A percentile compares a stretch with the other conserved stretches of the same genome.
Evolutionary conservation across 2,329 filamentous ascomycete genomes (phyloP).

Genomic region (Xylaria sp.): DNA sequence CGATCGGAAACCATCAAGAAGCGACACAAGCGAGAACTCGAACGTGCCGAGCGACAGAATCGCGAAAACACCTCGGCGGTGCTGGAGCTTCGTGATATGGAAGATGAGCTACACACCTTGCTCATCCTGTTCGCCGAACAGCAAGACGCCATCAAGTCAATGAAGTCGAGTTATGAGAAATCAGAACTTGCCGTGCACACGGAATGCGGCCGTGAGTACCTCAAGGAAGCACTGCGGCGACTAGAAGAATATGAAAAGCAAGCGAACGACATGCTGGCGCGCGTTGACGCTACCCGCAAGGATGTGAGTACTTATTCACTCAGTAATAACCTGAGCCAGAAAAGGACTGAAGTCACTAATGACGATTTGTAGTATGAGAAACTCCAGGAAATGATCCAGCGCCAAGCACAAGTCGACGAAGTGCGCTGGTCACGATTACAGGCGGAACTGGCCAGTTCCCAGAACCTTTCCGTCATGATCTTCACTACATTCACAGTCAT

Average conservation of each 20-base stretch:
- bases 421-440: slow-evolving; percentile 70
- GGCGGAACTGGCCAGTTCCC: slow-evolving; percentile 69
- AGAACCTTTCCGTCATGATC: slow-evolving; percentile 72
- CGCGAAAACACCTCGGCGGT: slow-evolving; percentile 71
- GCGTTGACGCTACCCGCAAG: slow-evolving; percentile 67
- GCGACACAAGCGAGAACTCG: slow-evolving; percentile 54
- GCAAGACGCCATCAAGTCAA: slow-evolving; percentile 58
- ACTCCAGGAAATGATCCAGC: slow-evolving; percentile 73
- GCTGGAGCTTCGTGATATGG: slow-evolving; percentile 70
- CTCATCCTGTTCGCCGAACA: slow-evolving; percentile 68
- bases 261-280: slow-evolving; percentile 65
- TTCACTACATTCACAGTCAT: slow-evolving; percentile 73
- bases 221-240: slow-evolving; percentile 62
- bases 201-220: slow-evolving; percentile 60
- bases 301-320: slow-evolving; percentile 54
- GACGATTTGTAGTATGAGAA: slow-evolving; percentile 63
- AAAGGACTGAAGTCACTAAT: not conserved
- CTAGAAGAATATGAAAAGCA: slow-evolving; percentile 66
- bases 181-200: slow-evolving; percentile 56
- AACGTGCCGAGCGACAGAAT: slow-evolving; percentile 64
- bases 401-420: slow-evolving; percentile 73
- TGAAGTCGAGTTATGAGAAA: slow-evolving; percentile 57
- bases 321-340: too few species aligned
- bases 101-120: slow-evolving; percentile 70
- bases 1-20: slow-evolving; percentile 56